These are phyloP conservation scores for Chrysopogon serrulatus DNA, from an alignment of 176 grass and related monocot species.

Conservation along the genomic window DNA sequence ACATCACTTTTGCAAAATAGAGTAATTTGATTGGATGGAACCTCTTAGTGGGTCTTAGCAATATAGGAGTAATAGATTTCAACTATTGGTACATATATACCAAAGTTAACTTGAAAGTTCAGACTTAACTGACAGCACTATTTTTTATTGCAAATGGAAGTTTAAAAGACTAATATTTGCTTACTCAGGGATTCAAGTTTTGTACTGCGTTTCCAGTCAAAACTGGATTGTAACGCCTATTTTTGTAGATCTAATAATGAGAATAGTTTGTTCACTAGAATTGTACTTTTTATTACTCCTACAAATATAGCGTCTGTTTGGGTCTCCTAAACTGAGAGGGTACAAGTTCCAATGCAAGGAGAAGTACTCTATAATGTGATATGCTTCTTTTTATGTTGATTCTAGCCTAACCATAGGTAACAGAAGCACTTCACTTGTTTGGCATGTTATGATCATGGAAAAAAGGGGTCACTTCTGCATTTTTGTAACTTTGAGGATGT, in stretches of 20 bases:
- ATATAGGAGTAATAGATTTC: too few relatives aligned
- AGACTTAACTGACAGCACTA: not conserved
- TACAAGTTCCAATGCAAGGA: not conserved
- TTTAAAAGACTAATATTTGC: not conserved
- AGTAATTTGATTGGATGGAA: too few relatives aligned
- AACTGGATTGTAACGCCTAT: not conserved
- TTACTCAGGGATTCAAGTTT: not conserved
- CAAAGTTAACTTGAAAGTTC: not conserved
- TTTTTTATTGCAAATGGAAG: not conserved
- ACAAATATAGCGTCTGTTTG: not conserved
- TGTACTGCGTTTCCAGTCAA: not conserved
- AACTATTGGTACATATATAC: not conserved
- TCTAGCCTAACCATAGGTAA: slow-evolving; percentile 7
- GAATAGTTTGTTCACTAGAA: not conserved
- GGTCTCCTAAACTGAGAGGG: not conserved
- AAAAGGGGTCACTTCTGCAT: not conserved
- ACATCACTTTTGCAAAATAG: too few relatives aligned
- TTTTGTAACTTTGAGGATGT: slow-evolving; percentile 8
- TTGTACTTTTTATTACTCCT: not conserved
- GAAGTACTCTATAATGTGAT: not conserved
- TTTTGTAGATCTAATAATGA: not conserved
- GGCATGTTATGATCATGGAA: not conserved
- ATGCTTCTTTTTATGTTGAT: slow-evolving; percentile 34
- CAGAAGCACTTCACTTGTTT: not conserved
- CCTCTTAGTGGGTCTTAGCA: too few relatives aligned